A percentile compares a stretch with the other conserved stretches of the same genome.
phyloP scores from a whole-genome alignment of 192 early-diverging fungal species.

The Coemansia sp. region DNA sequence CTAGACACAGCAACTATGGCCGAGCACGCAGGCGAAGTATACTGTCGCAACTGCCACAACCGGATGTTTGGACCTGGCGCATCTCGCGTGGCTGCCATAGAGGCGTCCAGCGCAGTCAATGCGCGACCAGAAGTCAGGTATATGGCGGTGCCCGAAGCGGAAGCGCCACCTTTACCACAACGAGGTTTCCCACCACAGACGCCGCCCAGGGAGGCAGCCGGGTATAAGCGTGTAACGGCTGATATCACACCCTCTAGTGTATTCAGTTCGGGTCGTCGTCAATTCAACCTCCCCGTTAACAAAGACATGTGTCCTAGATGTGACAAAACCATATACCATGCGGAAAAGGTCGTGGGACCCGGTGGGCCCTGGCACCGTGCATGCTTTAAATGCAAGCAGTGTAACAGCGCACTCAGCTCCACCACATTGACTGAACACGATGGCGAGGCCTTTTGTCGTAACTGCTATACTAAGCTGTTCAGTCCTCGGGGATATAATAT shows the following conservation, averaged over 20 bases:
- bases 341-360: slow-evolving; percentile 55
- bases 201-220: slow-evolving; percentile 9
- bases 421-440: slow-evolving; percentile 50
- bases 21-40: slow-evolving; percentile 48
- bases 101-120: slow-evolving; percentile 10
- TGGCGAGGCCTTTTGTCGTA: slow-evolving; percentile 51
- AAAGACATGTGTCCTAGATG: slow-evolving; percentile 54
- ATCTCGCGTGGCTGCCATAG: not conserved
- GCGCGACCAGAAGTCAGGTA: slow-evolving; percentile 12
- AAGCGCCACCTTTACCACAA: slow-evolving; percentile 14
- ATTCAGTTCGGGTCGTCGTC: slow-evolving; percentile 42
- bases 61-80: slow-evolving; percentile 17
- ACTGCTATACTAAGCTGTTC: slow-evolving; percentile 53
- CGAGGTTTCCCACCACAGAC: slow-evolving; percentile 14
- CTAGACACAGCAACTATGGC: slow-evolving; percentile 41
- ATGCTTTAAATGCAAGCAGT: slow-evolving; percentile 55
- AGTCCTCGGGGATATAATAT: slow-evolving; percentile 47
- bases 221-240: slow-evolving; percentile 11
- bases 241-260: slow-evolving; percentile 51
- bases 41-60: slow-evolving; percentile 46
- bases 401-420: slow-evolving; percentile 44
- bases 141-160: not conserved
- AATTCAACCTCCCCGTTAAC: slow-evolving; percentile 31
- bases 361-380: slow-evolving; percentile 53
- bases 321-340: slow-evolving; percentile 50